Evolutionary conservation across 768 basidiomycete species (phyloP).

Genomic region (Mycena amicta): DNA sequence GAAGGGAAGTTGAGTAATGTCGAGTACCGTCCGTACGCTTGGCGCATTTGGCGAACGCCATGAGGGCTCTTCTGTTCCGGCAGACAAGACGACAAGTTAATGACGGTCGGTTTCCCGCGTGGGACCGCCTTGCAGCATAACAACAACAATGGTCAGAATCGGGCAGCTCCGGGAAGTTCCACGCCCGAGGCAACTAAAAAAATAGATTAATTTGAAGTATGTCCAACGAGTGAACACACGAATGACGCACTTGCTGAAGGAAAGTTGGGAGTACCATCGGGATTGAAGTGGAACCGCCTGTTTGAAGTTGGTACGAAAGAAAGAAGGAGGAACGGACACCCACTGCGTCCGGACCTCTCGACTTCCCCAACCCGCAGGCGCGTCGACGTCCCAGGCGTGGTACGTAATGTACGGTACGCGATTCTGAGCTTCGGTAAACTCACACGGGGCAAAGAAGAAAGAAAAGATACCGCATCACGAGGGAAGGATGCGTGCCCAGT

Average conservation of each 20-base stretch:
- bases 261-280: background rate
- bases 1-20: too few species aligned
- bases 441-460: background rate
- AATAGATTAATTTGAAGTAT: background rate
- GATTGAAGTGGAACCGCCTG: background rate
- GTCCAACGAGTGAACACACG: background rate
- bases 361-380: conserved; percentile 8
- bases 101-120: too few species aligned
- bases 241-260: background rate
- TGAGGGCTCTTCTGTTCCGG: too few species aligned
- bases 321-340: background rate
- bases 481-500: conserved; percentile 15
- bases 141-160: background rate
- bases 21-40: too few species aligned
- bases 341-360: conserved; percentile 13
- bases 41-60: too few species aligned
- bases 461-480: conserved; percentile 3
- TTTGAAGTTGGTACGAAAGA: background rate
- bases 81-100: too few species aligned
- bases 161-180: background rate
- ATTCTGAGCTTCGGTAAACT: background rate
- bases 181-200: background rate
- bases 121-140: too few species aligned
- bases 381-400: conserved; percentile 11
- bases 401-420: conserved; percentile 7